phyloP scores from a whole-genome alignment of 1,284 basidiomycete genomes.

The Moesziomyces sp. region DNA sequence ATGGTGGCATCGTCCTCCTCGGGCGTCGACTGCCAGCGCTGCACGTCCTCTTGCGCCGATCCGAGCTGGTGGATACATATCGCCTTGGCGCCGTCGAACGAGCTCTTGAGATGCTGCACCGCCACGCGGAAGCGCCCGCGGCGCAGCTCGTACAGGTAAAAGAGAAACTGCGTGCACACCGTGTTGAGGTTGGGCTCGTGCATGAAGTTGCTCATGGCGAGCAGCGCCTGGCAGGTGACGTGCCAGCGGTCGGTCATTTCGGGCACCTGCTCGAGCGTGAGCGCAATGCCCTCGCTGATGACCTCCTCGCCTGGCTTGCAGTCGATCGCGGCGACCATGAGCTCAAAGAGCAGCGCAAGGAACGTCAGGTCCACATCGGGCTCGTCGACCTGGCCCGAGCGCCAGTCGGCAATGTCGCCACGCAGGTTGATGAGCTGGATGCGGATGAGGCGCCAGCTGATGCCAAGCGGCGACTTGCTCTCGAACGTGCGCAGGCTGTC shows the following conservation, averaged over 20 bases:
- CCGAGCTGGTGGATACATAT: slow-evolving; percentile 49
- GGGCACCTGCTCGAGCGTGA: slow-evolving; percentile 48
- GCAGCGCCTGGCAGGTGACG: slow-evolving; percentile 47
- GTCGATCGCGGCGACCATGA: slow-evolving; percentile 54
- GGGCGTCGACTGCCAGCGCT: slow-evolving; percentile 29
- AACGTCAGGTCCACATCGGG: slow-evolving; percentile 58
- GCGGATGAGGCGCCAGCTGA: slow-evolving; percentile 59
- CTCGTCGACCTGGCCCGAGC: slow-evolving; percentile 49
- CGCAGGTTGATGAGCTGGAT: slow-evolving; percentile 57
- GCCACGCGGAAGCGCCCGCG: slow-evolving; percentile 24
- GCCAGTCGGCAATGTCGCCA: slow-evolving; percentile 57
- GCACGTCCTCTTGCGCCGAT: slow-evolving; percentile 43
- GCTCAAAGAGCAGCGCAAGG: slow-evolving; percentile 52
- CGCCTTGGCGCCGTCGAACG: slow-evolving; percentile 24
- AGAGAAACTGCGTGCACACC: slow-evolving; percentile 47
- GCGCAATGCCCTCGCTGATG: slow-evolving; percentile 53
- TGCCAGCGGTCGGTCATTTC: slow-evolving; percentile 56
- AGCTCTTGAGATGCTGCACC: slow-evolving; percentile 25
- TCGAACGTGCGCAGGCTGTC: slow-evolving; percentile 57
- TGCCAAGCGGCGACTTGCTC: slow-evolving; percentile 47
- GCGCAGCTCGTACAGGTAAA: slow-evolving; percentile 38
- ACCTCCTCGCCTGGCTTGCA: slow-evolving; percentile 53
- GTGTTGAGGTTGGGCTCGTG: slow-evolving; percentile 60
- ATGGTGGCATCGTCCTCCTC: slow-evolving; percentile 37
- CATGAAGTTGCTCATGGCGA: slow-evolving; percentile 49